Conservation (phyloP, 257 asterid species). For the Scutellaria barbata region DNA sequence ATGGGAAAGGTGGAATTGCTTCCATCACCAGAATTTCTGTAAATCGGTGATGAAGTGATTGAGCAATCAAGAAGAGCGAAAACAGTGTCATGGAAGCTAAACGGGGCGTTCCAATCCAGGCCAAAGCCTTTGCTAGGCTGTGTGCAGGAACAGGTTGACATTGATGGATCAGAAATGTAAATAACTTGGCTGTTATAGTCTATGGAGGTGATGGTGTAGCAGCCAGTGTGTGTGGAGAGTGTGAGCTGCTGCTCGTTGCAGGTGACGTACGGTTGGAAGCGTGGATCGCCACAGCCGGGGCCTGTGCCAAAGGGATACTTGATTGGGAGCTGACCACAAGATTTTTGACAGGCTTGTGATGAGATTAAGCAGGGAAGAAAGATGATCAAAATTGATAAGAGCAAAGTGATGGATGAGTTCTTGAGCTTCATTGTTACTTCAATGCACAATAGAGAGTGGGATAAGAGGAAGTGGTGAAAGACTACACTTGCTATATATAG, state of each 20-base stretch:
- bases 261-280: conserved; percentile 63
- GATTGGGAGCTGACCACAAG: conserved; percentile 65
- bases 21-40: conserved; percentile 34
- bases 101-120: conserved; percentile 79
- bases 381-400: conserved; percentile 38
- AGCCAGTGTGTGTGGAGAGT: conserved; percentile 68
- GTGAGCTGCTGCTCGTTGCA: conserved; percentile 65
- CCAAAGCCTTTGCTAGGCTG: conserved; percentile 83
- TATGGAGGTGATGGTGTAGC: conserved; percentile 72
- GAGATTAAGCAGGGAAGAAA: conserved; percentile 44
- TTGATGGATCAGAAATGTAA: conserved; percentile 71
- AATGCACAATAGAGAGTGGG: conserved; percentile 21
- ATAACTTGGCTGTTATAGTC: conserved; percentile 66
- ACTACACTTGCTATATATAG: conserved; percentile 32
- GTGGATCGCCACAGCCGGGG: conserved; percentile 81
- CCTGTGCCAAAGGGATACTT: conserved; percentile 79
- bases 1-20: conserved; percentile 49
- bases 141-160: conserved; percentile 81
- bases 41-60: conserved; percentile 51
- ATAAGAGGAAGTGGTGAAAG: conserved; percentile 23
- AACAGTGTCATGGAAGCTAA: conserved; percentile 62
- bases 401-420: conserved; percentile 27
- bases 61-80: conserved; percentile 76
- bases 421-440: conserved; percentile 36
- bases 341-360: conserved; percentile 64